Base-by-base conservation (phyloP, 345 rosid genomes). In the Hibiscus syriacus region DNA sequence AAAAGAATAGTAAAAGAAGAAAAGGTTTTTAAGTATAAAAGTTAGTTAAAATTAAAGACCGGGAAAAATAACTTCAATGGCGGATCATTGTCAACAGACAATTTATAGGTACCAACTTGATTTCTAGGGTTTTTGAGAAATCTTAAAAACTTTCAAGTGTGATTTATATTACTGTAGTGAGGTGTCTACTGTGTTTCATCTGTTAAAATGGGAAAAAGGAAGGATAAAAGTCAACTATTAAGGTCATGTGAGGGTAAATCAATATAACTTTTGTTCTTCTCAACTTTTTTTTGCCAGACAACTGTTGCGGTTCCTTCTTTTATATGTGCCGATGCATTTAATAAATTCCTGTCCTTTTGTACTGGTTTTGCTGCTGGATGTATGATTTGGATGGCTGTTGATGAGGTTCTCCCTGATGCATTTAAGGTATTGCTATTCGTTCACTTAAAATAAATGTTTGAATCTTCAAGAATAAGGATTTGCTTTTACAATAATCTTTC, bases 341-440 rank as follows among this genome's bases (percentile, higher is more conserved):
- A 80, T 84, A 95, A 92, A 73, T 81, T 92, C 77, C 83, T 92
- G 64, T 98, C 99, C 50, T 95, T 95, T 74, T 95, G 99, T 69
- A 92, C 99, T 43, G 99, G 99, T 67, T 95, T 95, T 82, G 98
- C 99, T 63, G 99, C 98, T 73, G 99, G 98, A 36, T 95, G 99
- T 73, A 95, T 95, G 99, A 90, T 95, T 57, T 92, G 99, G 99
- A 95, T 95, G 98, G 99, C 92, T 59, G 78, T 95, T 79, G 98
- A 97, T 55, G 99, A 95, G 82, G 99, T 95, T 55, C 94, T 95
- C 68, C 98, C 99, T 55, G 99, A 92, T 77, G 94, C 99, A 22
- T 92, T 92, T 77, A 92, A 92, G 98, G 99, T 90, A 64, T 69
- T n/a, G n/a, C n/a, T n/a, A n/a, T n/a, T n/a, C n/a, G n/a, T n/a